Evolutionary conservation across 306 rosid species (phyloP).

Genomic region (Trifolium dubium): DNA sequence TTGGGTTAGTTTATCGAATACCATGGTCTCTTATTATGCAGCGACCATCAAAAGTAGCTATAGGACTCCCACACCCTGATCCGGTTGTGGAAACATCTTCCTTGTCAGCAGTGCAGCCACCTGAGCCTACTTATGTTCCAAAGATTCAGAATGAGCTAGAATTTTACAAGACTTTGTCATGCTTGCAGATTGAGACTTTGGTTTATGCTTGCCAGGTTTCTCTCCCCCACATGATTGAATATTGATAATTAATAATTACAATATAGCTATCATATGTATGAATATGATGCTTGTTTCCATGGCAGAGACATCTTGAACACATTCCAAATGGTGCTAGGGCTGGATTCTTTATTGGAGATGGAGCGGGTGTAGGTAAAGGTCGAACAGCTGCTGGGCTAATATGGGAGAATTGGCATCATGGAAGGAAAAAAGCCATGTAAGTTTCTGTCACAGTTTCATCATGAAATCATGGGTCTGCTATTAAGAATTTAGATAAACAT

Average conservation of each 20-base stretch:
- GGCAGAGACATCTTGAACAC: not conserved
- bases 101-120: slow-evolving; percentile 78
- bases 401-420: not conserved
- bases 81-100: slow-evolving; percentile 66
- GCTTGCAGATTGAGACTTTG: slow-evolving; percentile 72
- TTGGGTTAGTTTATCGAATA: slow-evolving; percentile 44
- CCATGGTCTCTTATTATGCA: slow-evolving; percentile 51
- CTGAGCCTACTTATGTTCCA: slow-evolving; percentile 87
- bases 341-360: not conserved
- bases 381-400: not conserved
- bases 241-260: no score
- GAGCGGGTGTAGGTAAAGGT: not conserved
- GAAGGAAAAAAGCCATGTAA: not conserved
- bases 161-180: slow-evolving; percentile 41
- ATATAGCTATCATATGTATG: not conserved
- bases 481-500: slow-evolving; percentile 18
- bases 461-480: slow-evolving; percentile 26
- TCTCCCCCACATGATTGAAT: not conserved
- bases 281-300: not conserved
- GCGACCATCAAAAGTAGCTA: slow-evolving; percentile 89
- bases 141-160: slow-evolving; percentile 67
- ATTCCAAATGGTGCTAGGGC: not conserved
- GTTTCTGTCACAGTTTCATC: slow-evolving; percentile 31
- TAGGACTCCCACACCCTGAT: slow-evolving; percentile 89
- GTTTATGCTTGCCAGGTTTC: slow-evolving; percentile 96